Percentiles rank a stretch among this genome's conserved stretches.
Evolutionary conservation across 305 asterid species (phyloP).

Genomic region (Rubia balearica): DNA sequence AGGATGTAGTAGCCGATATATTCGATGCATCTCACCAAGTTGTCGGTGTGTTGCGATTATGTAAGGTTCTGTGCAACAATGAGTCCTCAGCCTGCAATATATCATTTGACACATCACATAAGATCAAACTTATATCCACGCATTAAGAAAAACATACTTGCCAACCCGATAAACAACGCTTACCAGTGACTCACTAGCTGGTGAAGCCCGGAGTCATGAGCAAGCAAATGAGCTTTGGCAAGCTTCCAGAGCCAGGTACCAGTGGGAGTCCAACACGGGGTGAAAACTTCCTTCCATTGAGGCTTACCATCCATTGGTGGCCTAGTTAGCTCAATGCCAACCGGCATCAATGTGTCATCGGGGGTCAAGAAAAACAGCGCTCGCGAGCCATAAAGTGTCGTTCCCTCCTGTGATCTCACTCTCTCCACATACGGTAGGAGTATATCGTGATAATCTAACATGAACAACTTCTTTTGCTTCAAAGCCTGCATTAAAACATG

Average conservation of each 20-base stretch:
- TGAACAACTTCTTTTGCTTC: constrained; percentile 55
- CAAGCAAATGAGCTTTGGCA: constrained; percentile 25
- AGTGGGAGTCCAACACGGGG: constrained; percentile 19
- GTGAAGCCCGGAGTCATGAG: constrained; percentile 29
- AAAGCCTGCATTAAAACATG: background rate
- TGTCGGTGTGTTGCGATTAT: constrained; percentile 26
- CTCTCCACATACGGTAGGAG: constrained; percentile 56
- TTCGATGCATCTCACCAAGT: constrained; percentile 26
- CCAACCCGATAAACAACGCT: background rate
- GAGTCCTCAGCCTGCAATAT: constrained; percentile 32
- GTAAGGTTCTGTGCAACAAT: constrained; percentile 23
- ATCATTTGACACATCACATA: too few relatives aligned
- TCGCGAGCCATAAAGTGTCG: constrained; percentile 68
- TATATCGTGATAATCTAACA: constrained; percentile 68
- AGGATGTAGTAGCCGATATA: constrained; percentile 23
- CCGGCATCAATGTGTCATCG: constrained; percentile 39
- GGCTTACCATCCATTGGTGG: constrained; percentile 20
- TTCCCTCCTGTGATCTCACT: constrained; percentile 50
- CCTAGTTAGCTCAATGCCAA: constrained; percentile 48
- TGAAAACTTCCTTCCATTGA: constrained; percentile 21
- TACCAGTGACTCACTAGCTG: constrained; percentile 28
- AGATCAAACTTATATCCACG: too few relatives aligned
- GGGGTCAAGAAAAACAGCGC: constrained; percentile 51
- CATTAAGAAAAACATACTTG: too few relatives aligned
- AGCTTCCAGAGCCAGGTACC: constrained; percentile 27